phyloP scores from a whole-genome alignment of 2,329 filamentous ascomycete species.

The Curvularia sp. region DNA sequence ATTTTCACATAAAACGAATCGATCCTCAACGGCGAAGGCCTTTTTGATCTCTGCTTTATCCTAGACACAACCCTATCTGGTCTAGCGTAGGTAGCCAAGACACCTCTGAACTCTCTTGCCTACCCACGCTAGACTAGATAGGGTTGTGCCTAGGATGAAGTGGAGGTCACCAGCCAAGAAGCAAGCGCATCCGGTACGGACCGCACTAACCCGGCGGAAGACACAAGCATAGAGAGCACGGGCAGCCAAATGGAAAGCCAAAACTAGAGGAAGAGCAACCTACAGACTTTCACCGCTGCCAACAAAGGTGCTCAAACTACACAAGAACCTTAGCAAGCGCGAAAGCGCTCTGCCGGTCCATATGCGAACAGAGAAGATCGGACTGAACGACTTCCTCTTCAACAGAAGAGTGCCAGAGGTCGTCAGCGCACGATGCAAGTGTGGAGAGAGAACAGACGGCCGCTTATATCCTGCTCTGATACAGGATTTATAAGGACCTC shows the following conservation, averaged over 20 bases:
- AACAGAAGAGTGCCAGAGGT: not conserved
- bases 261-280: constrained; percentile 16
- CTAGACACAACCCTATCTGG: too few species aligned
- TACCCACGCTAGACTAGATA: too few species aligned
- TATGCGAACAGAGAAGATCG: constrained; percentile 24
- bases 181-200: too few species aligned
- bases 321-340: constrained; percentile 22
- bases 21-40: too few species aligned
- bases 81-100: too few species aligned
- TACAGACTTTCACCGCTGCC: constrained; percentile 14
- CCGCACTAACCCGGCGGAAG: too few species aligned
- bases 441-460: not conserved
- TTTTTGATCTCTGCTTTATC: too few species aligned
- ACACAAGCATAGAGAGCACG: constrained; percentile 15
- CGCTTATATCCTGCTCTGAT: not conserved
- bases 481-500: not conserved
- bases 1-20: too few species aligned
- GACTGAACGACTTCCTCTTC: not conserved
- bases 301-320: constrained; percentile 21
- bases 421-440: not conserved
- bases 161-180: too few species aligned
- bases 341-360: constrained; percentile 23
- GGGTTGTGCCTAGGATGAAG: too few species aligned
- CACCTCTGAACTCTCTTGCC: too few species aligned
- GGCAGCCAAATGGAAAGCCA: constrained; percentile 7